Conservation (phyloP, 805 yeast genomes). For the Scheffersomyces amazonensis region DNA sequence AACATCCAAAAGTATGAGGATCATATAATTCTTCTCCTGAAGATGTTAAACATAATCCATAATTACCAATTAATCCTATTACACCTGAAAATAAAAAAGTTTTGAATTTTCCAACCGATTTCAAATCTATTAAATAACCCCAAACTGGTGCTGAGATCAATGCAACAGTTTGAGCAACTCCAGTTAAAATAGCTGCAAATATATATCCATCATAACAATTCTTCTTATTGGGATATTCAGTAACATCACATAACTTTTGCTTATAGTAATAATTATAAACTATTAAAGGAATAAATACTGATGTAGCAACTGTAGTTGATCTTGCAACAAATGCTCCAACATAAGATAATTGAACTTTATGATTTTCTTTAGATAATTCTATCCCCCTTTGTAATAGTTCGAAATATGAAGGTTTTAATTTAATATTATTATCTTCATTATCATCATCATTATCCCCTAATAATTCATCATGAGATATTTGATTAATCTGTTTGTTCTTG, state of each 20-base stretch:
- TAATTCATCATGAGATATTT: neutral
- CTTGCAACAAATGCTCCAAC: conserved; percentile 63
- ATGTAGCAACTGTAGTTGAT: conserved; percentile 54
- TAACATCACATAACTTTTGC: conserved; percentile 46
- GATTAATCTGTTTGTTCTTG: conserved; percentile 25
- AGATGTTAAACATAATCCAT: conserved; percentile 20
- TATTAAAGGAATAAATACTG: conserved; percentile 62
- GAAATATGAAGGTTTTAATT: too few relatives aligned
- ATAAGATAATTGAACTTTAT: conserved; percentile 53
- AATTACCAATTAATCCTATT: conserved; percentile 44
- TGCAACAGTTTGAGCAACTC: conserved; percentile 58
- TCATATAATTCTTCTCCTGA: conserved; percentile 16
- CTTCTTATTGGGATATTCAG: conserved; percentile 22
- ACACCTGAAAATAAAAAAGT: conserved; percentile 36
- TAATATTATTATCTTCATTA: conserved; percentile 9
- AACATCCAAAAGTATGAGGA: conserved; percentile 34
- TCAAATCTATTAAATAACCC: conserved; percentile 54
- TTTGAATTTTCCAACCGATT: conserved; percentile 23
- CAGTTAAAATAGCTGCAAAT: conserved; percentile 65
- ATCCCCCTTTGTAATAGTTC: conserved; percentile 47
- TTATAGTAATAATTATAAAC: conserved; percentile 55
- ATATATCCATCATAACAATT: conserved; percentile 63
- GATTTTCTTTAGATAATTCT: conserved; percentile 41
- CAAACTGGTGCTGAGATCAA: conserved; percentile 61
- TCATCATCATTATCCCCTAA: neutral